phyloP scores from a whole-genome alignment of 2,329 filamentous ascomycete genomes.

The Talaromyces sp. region DNA sequence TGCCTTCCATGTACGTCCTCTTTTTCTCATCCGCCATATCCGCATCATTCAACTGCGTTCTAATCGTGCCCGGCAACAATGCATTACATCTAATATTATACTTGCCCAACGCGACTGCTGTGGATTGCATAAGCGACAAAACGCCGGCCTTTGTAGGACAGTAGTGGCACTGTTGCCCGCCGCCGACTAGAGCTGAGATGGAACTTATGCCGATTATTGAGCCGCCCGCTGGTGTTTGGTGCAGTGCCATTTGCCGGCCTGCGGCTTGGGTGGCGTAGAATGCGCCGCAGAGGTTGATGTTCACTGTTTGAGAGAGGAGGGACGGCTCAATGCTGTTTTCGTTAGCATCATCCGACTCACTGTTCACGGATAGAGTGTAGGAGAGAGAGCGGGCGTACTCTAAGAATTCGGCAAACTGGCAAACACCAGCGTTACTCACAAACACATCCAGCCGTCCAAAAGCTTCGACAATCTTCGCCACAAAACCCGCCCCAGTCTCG shows the following conservation, averaged over 20 bases:
- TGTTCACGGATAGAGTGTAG: not conserved
- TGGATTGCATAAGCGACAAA: conserved; percentile 76
- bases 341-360: not conserved
- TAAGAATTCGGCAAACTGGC: conserved; percentile 82
- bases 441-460: conserved; percentile 66
- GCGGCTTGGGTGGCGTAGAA: conserved; percentile 85
- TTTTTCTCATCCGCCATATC: conserved; percentile 73
- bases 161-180: conserved; percentile 76
- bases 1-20: conserved; percentile 71
- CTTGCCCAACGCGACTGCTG: conserved; percentile 72
- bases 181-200: conserved; percentile 54
- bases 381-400: conserved; percentile 47
- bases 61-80: conserved; percentile 75
- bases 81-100: conserved; percentile 80
- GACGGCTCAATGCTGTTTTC: conserved; percentile 59
- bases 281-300: conserved; percentile 81
- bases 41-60: conserved; percentile 79
- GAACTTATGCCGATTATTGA: conserved; percentile 60
- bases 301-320: conserved; percentile 68
- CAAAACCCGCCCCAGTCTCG: conserved; percentile 65
- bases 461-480: conserved; percentile 60
- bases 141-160: conserved; percentile 86
- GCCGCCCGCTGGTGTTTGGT: conserved; percentile 65
- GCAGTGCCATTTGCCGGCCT: conserved; percentile 77
- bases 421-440: conserved; percentile 85